Evolutionary conservation across 1,284 basidiomycete species (phyloP), one percentile per base, ranked within the genome.

Genomic region (Cystobasidiaceae sp.): DNA sequence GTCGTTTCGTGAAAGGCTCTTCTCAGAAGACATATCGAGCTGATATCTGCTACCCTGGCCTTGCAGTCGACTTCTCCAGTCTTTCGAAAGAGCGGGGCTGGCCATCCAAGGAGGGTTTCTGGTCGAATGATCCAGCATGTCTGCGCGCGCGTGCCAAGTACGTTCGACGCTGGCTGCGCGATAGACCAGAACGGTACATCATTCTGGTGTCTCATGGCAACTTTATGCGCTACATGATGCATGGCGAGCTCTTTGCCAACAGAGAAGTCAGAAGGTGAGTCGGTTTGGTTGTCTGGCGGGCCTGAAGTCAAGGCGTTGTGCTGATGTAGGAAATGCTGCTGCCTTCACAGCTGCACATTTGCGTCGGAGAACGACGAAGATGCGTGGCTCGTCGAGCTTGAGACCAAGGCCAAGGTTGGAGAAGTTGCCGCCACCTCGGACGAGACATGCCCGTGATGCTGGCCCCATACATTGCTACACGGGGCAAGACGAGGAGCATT

Each of bases 201-300:
- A 34, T 62, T 11, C 59, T 62, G 6, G 59, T 62, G 13, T 51
- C 59, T 13, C 59, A 62, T 34, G 59, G 59, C 19, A 62, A 13
- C 25, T 52, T 62, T 27, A 11, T 55, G 27, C 60, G 51, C 19
- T 55, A 55, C 27, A 23, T 63, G 5, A 32, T 55, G 1, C 32
- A 49, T 13, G 27, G 49, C 13, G 51, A 54, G 11, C 49, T 50
- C 19, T 61, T 51, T 19, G 50, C 37, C 28, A 54, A 55, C 33
- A 39, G 39, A 3, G 60, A 63, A 51, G 39, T 55, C 33, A 15
- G 48, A 39, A 61, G 59, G 59, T 61, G 43, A 9, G 17, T 25
- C 25, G 27, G n/a, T n/a, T n/a, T n/a, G n/a, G n/a, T n/a, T n/a
- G n/a, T n/a, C n/a, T n/a, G n/a, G n/a, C n/a, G n/a, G n/a, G n/a